These are phyloP conservation scores for Orbilia ellipsospora DNA, from an alignment of 2,329 filamentous ascomycete species.

Conservation along the genomic window DNA sequence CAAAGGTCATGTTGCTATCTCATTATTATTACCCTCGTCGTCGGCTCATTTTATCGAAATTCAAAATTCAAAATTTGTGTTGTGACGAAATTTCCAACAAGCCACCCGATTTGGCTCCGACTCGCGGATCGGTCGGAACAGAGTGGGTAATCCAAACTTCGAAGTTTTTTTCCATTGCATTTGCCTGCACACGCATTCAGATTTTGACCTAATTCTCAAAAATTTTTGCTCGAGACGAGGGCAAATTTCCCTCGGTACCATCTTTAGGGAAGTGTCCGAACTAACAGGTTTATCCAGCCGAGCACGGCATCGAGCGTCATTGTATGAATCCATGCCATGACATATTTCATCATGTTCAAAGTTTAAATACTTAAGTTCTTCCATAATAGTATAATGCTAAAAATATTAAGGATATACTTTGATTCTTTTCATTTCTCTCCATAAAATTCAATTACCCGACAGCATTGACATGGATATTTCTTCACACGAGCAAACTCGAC, in stretches of 20 bases:
- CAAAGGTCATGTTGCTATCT: no score
- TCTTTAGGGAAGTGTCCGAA: slow-evolving; percentile 38
- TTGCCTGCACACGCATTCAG: background rate
- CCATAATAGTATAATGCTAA: no score
- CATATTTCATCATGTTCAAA: no score
- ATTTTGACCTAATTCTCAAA: background rate
- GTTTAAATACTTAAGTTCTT: no score
- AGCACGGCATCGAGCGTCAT: no score
- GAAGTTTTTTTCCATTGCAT: slow-evolving; percentile 10
- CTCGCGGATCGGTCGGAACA: slow-evolving; percentile 17
- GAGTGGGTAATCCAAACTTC: background rate
- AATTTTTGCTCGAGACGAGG: slow-evolving; percentile 29
- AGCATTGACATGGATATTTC: background rate
- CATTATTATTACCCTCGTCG: no score
- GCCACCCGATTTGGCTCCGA: background rate
- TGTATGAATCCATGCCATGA: no score
- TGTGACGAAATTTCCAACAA: background rate
- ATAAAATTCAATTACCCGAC: background rate
- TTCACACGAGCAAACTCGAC: background rate
- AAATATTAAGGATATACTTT: no score
- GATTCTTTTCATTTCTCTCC: background rate
- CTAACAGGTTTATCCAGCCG: slow-evolving; percentile 17
- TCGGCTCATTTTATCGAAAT: no score
- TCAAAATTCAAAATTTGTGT: background rate
- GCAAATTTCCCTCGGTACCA: background rate